Conservation (phyloP, 495 filamentous ascomycete species). For the Tuber brumale region DNA sequence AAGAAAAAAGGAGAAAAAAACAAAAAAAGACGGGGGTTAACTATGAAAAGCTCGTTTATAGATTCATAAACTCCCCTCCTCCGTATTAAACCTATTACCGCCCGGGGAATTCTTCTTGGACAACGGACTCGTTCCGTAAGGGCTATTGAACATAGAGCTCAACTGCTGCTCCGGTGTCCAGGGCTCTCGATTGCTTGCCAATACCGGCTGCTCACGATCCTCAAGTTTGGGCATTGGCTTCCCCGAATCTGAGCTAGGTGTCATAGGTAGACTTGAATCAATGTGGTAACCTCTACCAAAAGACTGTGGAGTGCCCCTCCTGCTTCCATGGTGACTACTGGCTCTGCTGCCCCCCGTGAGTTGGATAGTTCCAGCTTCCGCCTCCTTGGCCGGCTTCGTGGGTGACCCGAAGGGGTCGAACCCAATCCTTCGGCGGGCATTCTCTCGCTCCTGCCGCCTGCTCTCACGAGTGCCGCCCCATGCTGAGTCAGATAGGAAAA, state of each 20-base stretch:
- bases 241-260: slow-evolving; percentile 16
- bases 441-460: slow-evolving; percentile 61
- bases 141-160: slow-evolving; percentile 19
- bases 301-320: background rate
- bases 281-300: background rate
- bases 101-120: background rate
- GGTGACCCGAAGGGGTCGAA: slow-evolving; percentile 63
- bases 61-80: background rate
- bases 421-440: slow-evolving; percentile 71
- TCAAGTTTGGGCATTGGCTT: background rate
- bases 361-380: background rate
- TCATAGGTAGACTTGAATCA: slow-evolving; percentile 1
- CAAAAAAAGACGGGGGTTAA: background rate
- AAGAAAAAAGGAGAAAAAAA: background rate
- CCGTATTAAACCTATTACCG: background rate
- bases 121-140: slow-evolving; percentile 16
- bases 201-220: background rate
- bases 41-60: background rate
- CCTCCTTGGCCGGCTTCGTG: slow-evolving; percentile 5
- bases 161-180: slow-evolving; percentile 35
- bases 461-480: slow-evolving; percentile 65
- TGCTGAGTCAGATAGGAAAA: slow-evolving; percentile 79
- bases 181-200: background rate
- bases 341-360: background rate
- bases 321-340: background rate